phyloP scores from a whole-genome alignment of 495 filamentous ascomycete species.

The Aspergillus nanangensis region DNA sequence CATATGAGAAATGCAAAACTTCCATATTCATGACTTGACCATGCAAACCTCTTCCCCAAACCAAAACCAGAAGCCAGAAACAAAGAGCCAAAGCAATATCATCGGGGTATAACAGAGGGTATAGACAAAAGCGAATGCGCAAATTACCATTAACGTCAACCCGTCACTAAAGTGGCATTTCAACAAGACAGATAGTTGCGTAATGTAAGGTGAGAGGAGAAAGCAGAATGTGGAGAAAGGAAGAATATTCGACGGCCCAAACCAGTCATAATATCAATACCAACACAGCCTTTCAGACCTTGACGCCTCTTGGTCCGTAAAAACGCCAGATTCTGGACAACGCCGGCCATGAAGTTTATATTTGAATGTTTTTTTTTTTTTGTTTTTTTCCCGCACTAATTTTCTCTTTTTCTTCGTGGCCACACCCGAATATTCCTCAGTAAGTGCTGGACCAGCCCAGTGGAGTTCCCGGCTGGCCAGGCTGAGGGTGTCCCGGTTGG shows the following conservation, averaged over 20 bases:
- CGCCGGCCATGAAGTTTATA: conserved; percentile 15
- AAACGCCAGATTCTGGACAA: conserved; percentile 29
- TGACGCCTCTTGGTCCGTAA: conserved; percentile 9
- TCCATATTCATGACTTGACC: conserved; percentile 10
- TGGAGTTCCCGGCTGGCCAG: conserved; percentile 39
- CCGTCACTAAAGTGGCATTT: too few species aligned
- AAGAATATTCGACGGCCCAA: too few species aligned
- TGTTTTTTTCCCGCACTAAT: conserved; percentile 1
- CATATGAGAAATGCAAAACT: conserved; percentile 11
- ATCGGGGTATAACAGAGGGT: conserved; percentile 42
- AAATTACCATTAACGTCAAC: conserved; percentile 35
- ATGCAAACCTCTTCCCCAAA: background rate
- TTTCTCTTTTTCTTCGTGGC: background rate
- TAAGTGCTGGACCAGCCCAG: conserved; percentile 44
- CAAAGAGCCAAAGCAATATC: conserved; percentile 17
- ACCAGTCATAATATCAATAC: conserved; percentile 1
- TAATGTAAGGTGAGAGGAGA: too few species aligned
- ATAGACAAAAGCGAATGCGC: conserved; percentile 39
- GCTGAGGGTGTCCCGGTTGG: conserved; percentile 42
- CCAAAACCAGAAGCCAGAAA: conserved; percentile 6
- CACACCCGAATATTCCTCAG: conserved; percentile 12
- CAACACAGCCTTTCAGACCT: conserved; percentile 7
- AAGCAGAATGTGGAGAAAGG: conserved; percentile 14
- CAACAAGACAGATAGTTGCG: too few species aligned
- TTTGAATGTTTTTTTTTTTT: conserved; percentile 2